Percentiles rank a stretch among this genome's conserved stretches.
These are phyloP conservation scores for Diaporthe citri DNA, from an alignment of 2,329 filamentous ascomycete species.

Conservation along the genomic window DNA sequence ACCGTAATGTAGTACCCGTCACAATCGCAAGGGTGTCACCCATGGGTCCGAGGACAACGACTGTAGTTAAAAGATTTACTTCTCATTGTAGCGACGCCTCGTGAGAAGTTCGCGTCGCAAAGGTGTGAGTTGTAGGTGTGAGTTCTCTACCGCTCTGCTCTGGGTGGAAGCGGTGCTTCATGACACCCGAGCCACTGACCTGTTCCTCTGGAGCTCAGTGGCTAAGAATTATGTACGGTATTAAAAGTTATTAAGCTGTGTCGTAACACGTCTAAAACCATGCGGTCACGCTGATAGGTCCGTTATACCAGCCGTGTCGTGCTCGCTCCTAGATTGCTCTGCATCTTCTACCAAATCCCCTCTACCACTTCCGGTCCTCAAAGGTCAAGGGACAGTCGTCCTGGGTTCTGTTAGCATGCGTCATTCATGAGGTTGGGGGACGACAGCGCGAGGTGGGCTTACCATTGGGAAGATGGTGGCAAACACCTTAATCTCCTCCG, in stretches of 20 bases:
- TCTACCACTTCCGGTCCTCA: constrained; percentile 64
- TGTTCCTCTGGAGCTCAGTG: background rate
- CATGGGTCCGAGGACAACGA: background rate
- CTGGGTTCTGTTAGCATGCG: constrained; percentile 56
- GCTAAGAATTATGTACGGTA: constrained; percentile 36
- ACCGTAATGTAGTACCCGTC: background rate
- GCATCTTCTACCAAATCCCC: background rate
- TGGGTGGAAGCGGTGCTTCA: background rate
- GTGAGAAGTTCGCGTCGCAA: background rate
- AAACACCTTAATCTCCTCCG: constrained; percentile 98
- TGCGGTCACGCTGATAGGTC: constrained; percentile 14
- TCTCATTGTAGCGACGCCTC: background rate
- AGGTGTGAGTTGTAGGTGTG: background rate
- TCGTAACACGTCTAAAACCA: constrained; percentile 33
- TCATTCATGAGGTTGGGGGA: background rate
- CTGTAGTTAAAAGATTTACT: background rate
- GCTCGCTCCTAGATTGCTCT: background rate
- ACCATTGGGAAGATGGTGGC: constrained; percentile 98
- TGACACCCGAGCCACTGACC: background rate
- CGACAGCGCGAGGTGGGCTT: constrained; percentile 51
- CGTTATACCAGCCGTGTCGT: constrained; percentile 22
- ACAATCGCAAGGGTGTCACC: background rate
- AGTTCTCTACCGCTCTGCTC: background rate
- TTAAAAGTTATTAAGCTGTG: constrained; percentile 38
- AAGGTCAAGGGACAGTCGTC: constrained; percentile 88